Evolutionary conservation across 2,329 filamentous ascomycete species (phyloP).

Genomic region (Fusarium verticillioides): DNA sequence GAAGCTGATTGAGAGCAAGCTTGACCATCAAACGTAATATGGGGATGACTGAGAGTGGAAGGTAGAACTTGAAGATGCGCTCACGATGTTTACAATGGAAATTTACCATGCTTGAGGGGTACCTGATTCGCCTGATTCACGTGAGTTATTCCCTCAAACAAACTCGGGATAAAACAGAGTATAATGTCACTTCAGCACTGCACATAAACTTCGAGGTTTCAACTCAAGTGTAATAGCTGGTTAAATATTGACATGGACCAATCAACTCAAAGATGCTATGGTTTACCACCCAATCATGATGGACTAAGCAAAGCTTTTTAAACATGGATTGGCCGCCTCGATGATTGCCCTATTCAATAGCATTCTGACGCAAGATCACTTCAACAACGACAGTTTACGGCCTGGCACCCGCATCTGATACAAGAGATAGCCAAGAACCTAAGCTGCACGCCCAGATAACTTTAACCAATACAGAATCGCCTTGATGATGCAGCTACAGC

Average conservation of each 20-base stretch:
- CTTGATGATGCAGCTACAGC: not conserved
- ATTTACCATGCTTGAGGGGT: not conserved
- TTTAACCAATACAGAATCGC: not conserved
- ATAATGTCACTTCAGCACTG: too few relatives aligned
- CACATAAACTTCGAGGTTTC: not conserved
- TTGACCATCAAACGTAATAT: not conserved
- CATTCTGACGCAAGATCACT: not conserved
- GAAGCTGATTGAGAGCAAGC: not conserved
- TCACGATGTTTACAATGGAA: not conserved
- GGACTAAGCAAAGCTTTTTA: fast-evolving
- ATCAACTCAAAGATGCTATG: not conserved
- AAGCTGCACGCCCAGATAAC: too few relatives aligned
- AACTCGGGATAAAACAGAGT: not conserved
- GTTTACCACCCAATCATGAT: not conserved
- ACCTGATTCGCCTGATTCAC: too few relatives aligned
- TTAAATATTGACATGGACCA: too few relatives aligned
- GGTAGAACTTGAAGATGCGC: not conserved
- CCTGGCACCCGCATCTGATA: not conserved
- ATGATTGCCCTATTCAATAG: not conserved
- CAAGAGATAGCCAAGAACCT: too few relatives aligned
- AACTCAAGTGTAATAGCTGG: not conserved
- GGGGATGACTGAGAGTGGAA: not conserved
- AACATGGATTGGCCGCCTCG: not conserved
- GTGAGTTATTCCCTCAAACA: not conserved
- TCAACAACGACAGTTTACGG: not conserved